Evolutionary conservation across 148 eudicot genomes (phyloP), one percentile per base, ranked within the genome.

Genomic region (Nepenthes gracilis): DNA sequence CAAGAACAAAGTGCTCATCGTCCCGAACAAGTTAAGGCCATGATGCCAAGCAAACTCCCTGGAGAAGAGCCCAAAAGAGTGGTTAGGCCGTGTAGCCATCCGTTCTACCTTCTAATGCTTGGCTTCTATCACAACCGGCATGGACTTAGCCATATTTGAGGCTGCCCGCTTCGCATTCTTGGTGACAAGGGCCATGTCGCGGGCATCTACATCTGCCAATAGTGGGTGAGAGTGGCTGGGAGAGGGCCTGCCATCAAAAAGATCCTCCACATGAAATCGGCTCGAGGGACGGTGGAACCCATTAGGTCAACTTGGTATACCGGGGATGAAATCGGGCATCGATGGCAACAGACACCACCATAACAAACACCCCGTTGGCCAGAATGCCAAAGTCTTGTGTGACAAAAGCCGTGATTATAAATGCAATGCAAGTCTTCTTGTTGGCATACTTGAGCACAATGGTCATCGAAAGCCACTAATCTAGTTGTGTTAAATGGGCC

Each of bases 311-410:
- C 67, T 35, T 36, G 62, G 35, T 81, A 84, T 11, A 72, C 2
- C 12, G 78, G 81, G 8, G 81, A 12, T 68, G 66, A 52, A 70
- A 81, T 74, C 59, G 70, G 5, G 84, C 67, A 7, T 77, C 64
- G 40, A 84, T 81, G 2, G 74, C 32, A 2, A 74, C 47, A 0
- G 86, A 63, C 12, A 75, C 45, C 1, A 81, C 33, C 5, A 84
- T 77, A 0, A 86, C 78, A 61, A 84, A 81, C 6, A 79, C n/a
- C 1, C 86, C 90, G 35, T 81, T 86, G 11, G 64, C 80, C 9
- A 84, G 57, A 14, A 84, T 84, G 6, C 90, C 89, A 36, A 84
- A 81, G 5, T 86, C 86, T 51, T 81, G 90, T 86, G 81, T 84
- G 0, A 86, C 90, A 55, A 84, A 81, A 2, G 81, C 90, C 0